phyloP scores from a whole-genome alignment of 768 basidiomycete species.

The Psilocybe azurescens region DNA sequence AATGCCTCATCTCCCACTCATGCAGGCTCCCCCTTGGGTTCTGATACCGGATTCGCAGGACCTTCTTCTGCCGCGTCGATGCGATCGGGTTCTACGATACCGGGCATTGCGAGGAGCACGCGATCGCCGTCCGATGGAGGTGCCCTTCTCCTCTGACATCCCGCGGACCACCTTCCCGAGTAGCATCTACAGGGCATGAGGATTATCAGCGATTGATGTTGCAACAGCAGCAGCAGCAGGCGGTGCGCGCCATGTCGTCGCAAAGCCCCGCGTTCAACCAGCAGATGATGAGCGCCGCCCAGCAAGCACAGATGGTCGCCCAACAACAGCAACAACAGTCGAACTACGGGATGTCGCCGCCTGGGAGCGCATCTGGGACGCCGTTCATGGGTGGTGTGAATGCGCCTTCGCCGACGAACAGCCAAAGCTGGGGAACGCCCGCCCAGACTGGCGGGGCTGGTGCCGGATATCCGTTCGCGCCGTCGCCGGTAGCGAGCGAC shows the following conservation, averaged over 20 bases:
- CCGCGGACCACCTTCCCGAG: conserved; percentile 43
- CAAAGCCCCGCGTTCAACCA: conserved; percentile 41
- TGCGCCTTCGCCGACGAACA: conserved; percentile 38
- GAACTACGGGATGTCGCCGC: conserved; percentile 47
- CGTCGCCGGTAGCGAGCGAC: conserved; percentile 39
- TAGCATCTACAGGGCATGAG: conserved; percentile 49
- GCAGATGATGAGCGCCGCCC: conserved; percentile 33
- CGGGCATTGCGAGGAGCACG: conserved; percentile 76
- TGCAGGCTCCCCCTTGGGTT: conserved; percentile 49
- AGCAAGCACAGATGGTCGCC: conserved; percentile 24
- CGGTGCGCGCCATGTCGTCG: conserved; percentile 39
- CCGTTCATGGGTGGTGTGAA: conserved; percentile 26
- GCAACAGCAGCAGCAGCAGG: conserved; percentile 46
- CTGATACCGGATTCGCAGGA: conserved; percentile 33
- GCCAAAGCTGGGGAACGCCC: conserved; percentile 36
- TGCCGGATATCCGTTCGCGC: conserved; percentile 43
- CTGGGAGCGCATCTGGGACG: conserved; percentile 39
- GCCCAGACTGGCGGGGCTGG: conserved; percentile 17
- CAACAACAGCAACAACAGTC: conserved; percentile 32
- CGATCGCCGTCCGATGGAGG: conserved; percentile 75
- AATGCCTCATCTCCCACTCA: conserved; percentile 43
- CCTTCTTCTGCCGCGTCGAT: conserved; percentile 24
- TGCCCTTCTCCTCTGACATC: conserved; percentile 53
- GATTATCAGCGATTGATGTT: conserved; percentile 63
- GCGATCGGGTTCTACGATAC: conserved; percentile 48